phyloP scores from a whole-genome alignment of 2,329 filamentous ascomycete species.

The Neonectria faginata region DNA sequence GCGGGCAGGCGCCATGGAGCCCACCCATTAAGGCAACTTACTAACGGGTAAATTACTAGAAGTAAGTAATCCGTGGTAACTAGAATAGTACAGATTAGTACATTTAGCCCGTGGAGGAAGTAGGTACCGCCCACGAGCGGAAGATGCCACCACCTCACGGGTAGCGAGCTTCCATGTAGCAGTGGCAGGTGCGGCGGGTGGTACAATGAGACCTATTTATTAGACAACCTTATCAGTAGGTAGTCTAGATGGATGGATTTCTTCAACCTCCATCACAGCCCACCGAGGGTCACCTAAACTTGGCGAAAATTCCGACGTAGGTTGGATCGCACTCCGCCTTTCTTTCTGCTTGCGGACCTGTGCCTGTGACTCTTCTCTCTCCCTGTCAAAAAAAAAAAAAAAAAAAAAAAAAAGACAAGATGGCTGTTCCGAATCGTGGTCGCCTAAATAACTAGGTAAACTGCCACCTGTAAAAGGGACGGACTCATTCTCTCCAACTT shows the following conservation, averaged over 20 bases:
- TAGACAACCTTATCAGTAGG: too few species aligned
- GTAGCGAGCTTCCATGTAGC: background rate
- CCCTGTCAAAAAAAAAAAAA: too few species aligned
- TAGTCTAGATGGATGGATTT: background rate
- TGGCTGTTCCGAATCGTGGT: background rate
- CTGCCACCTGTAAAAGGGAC: background rate
- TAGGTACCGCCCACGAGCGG: too few species aligned
- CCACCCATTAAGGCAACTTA: too few species aligned
- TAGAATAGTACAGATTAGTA: too few species aligned
- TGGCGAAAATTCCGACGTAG: background rate
- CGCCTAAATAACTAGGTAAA: background rate
- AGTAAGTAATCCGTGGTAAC: too few species aligned
- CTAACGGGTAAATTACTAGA: too few species aligned
- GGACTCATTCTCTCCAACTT: background rate
- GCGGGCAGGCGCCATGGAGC: slow-evolving; percentile 4
- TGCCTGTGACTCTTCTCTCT: background rate
- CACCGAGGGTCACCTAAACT: background rate
- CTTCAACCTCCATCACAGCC: background rate
- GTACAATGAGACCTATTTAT: too few species aligned
- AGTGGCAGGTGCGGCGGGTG: too few species aligned
- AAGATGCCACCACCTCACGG: background rate
- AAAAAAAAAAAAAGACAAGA: background rate
- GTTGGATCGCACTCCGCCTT: background rate
- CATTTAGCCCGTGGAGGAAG: too few species aligned
- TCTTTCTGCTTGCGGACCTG: background rate